Percentiles rank a stretch among this genome's conserved stretches.
These are phyloP conservation scores for Candida gigantensis DNA, from an alignment of 1,139 yeast species.

Conservation along the genomic window DNA sequence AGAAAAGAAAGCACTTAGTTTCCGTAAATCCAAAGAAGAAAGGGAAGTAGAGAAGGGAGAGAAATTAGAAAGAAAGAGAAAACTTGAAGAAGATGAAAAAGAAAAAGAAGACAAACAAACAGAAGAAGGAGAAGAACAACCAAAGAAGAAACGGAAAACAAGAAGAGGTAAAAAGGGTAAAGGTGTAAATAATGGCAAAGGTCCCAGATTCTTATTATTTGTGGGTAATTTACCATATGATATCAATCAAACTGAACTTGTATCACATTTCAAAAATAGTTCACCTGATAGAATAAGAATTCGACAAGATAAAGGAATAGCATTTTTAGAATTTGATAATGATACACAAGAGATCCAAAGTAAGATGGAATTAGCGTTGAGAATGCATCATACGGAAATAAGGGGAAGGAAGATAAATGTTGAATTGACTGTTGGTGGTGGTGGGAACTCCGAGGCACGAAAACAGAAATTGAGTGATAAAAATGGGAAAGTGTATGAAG, in stretches of 20 bases:
- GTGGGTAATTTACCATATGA: constrained; percentile 92
- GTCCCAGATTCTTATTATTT: constrained; percentile 78
- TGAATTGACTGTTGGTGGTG: constrained; percentile 97
- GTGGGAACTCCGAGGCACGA: constrained; percentile 81
- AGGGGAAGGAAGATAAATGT: constrained; percentile 82
- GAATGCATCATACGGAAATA: constrained; percentile 74
- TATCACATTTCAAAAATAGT: constrained; percentile 72
- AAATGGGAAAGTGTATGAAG: constrained; percentile 70
- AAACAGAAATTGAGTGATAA: constrained; percentile 72
- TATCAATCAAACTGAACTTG: constrained; percentile 59
- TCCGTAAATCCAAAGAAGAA: constrained; percentile 44
- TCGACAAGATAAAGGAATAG: constrained; percentile 85
- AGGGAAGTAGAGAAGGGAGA: constrained; percentile 22
- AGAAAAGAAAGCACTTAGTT: constrained; percentile 75
- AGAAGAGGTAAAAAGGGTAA: constrained; percentile 76
- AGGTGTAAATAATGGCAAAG: constrained; percentile 49
- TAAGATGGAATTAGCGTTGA: constrained; percentile 78
- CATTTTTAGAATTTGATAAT: constrained; percentile 82
- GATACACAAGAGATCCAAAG: constrained; percentile 65
- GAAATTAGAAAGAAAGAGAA: constrained; percentile 16
- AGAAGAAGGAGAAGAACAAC: constrained; percentile 21
- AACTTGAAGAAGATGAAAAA: constrained; percentile 14
- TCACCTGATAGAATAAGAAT: constrained; percentile 75
- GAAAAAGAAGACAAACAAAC: constrained; percentile 17
- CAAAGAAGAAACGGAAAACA: constrained; percentile 68